Evolutionary conservation across 768 basidiomycete species (phyloP), one percentile per base, ranked within the genome.

Genomic region (Hericium erinaceus): DNA sequence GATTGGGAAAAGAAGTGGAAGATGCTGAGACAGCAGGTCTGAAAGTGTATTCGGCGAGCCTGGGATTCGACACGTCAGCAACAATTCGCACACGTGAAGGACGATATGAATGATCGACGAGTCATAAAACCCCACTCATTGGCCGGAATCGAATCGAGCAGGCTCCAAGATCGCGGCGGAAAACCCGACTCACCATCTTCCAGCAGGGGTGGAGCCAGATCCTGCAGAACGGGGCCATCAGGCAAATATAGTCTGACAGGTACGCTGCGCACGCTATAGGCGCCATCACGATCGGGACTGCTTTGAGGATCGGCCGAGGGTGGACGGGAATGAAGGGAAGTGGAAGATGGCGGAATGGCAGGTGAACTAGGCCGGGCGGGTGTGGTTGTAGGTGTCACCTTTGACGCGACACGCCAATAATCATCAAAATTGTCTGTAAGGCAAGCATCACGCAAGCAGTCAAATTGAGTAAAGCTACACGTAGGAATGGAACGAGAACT

Each of bases 331-430:
- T 87, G 85, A 67, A 83, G 70, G 4, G 86, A 80, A n/a, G 74
- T 74, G n/a, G 77, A 78, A 3, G 74, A 60, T 37, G 82, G 71
- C 5, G 80, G 75, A 20, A 79, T 76, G 13, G 73, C 72, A 3
- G 79, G 79, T 2, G 85, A 86, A 60, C 75, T 76, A 8, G 83
- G 74, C 20, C 86, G 80, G 39, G 78, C 73, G 4, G 82, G 76
- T 5, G 83, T 75, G 1, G 86, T 89, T 2, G 90, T 82, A 3
- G 97, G 97, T 26, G 92, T 86, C 48, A 98, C 81, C 66, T 95
- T 94, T n/a, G 88, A 82, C 3, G 93, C 92, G 61, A 98, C 89
- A 26, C 91, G 82, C 87, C 92, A 95, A 67, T 89, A 97, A 60
- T 92, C 85, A 65, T 98, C 94, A 65, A 94, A 98, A 70, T 94